A percentile compares a stretch with the other conserved stretches of the same genome.
Conservation (phyloP, 2,329 filamentous ascomycete species). For the Fusarium redolens region DNA sequence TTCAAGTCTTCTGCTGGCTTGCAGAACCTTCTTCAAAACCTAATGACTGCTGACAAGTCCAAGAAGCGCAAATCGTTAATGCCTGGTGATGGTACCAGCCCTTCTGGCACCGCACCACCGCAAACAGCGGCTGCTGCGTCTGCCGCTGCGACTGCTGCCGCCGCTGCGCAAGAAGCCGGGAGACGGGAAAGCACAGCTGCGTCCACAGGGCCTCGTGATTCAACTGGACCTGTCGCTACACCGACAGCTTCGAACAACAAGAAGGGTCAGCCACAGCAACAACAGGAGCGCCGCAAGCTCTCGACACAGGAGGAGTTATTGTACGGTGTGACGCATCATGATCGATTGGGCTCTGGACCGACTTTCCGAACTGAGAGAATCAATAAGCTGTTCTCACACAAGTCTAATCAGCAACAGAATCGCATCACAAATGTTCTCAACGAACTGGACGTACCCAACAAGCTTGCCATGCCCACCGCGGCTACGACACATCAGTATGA, state of each 20-base stretch:
- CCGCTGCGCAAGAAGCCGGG: slow-evolving; percentile 51
- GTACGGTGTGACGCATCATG: slow-evolving; percentile 87
- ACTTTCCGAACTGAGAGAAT: slow-evolving; percentile 89
- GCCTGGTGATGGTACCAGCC: slow-evolving; percentile 66
- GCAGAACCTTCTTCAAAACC: slow-evolving; percentile 81
- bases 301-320: slow-evolving; percentile 78
- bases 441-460: slow-evolving; percentile 76
- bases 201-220: slow-evolving; percentile 54
- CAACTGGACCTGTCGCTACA: slow-evolving; percentile 47
- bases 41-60: slow-evolving; percentile 85
- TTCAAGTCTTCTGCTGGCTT: slow-evolving; percentile 87
- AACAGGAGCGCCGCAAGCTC: slow-evolving; percentile 74
- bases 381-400: slow-evolving; percentile 81
- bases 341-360: slow-evolving; percentile 86
- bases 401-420: slow-evolving; percentile 78
- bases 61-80: slow-evolving; percentile 86
- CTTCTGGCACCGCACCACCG: slow-evolving; percentile 54
- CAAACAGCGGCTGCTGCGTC: slow-evolving; percentile 35
- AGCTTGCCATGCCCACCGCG: slow-evolving; percentile 80
- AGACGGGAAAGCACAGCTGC: slow-evolving; percentile 67
- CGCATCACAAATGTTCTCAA: slow-evolving; percentile 79
- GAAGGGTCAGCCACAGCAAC: slow-evolving; percentile 55
- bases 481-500: slow-evolving; percentile 79
- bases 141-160: slow-evolving; percentile 26
- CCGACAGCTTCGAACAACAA: slow-evolving; percentile 59